These are phyloP conservation scores for Coemansia sp. DNA, from an alignment of 192 early-diverging fungal genomes.

Conservation along the genomic window DNA sequence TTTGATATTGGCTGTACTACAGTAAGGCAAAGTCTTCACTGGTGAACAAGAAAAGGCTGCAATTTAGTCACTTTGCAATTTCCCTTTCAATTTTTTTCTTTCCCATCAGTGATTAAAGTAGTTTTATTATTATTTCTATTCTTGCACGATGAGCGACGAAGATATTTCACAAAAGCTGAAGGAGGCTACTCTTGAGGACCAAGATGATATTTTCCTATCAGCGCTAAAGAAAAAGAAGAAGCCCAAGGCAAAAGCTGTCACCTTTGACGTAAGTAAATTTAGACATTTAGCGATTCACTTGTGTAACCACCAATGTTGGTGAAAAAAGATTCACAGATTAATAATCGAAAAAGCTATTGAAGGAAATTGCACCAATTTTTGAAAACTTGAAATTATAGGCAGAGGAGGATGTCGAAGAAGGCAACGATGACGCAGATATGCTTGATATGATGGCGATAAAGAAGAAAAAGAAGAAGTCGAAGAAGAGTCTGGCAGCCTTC, in stretches of 20 bases:
- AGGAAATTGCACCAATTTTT: background rate
- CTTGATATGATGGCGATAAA: slow-evolving; percentile 43
- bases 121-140: background rate
- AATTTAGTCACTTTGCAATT: background rate
- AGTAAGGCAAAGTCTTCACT: too few species aligned
- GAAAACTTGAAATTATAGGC: slow-evolving; percentile 23
- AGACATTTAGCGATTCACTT: too few species aligned
- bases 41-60: too few species aligned
- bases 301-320: too few species aligned
- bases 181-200: slow-evolving; percentile 17
- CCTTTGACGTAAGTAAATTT: slow-evolving; percentile 38
- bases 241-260: slow-evolving; percentile 53
- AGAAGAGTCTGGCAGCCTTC: slow-evolving; percentile 84
- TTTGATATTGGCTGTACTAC: too few species aligned
- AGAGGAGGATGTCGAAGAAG: slow-evolving; percentile 35
- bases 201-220: slow-evolving; percentile 39
- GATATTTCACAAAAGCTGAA: slow-evolving; percentile 29
- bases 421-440: slow-evolving; percentile 32
- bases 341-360: background rate
- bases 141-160: slow-evolving; percentile 34
- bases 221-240: slow-evolving; percentile 65
- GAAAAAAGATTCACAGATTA: background rate
- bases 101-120: background rate
- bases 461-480: slow-evolving; percentile 68
- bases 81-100: background rate